Base-by-base conservation (phyloP, 208 protist genomes). In the Porcisia hertigi region DNA sequence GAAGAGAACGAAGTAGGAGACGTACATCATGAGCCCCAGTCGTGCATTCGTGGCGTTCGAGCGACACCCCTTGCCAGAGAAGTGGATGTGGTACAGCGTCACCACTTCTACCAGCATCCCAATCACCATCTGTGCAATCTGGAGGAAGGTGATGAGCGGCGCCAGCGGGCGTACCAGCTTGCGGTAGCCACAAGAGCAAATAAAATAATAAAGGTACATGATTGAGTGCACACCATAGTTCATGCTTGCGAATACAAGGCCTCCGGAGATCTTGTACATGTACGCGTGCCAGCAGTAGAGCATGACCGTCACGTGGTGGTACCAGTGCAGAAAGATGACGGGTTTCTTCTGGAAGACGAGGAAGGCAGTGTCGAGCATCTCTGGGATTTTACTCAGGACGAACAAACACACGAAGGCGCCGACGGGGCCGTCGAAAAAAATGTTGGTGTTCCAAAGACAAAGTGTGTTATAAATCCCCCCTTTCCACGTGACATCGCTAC, bases 121-220 rank as follows among this genome's bases (percentile, higher is more conserved):
- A 1, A 93, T 76, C 30, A 98, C 92, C 96, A 99, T 98, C 83
- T 99, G 97, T 18, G 91, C 73, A 20, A 97, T 90, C 80, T 97
- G 94, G 76, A 96, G 69, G 34, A 76, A 78, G n/a, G 94, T 97
- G 76, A 97, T 96, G 58, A 95, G 41, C 14, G 88, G 83, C 1
- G 94, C 92, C 69, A 96, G 87, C n/a, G 89, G 86, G 75, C 92
- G 90, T 34, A 93, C 79, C 9, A 85, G 20, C 41, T 86, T 76
- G 75, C 87, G 85, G 70, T 85, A 69, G n/a, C 90, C 88, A 59
- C 82, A 87, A 6, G 88, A 84, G 74, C 86, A 89, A 55, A 96
- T 71, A 71, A 93, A 92, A 85, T 99, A 99, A 83, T 98, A 99
- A 4, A 88, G 84, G 84, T 99, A 99, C 96, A 98, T 98, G 85